A percentile compares a stretch with the other conserved stretches of the same genome.
Conservation (phyloP, 345 rosid genomes). For the Hypericum perforatum region DNA sequence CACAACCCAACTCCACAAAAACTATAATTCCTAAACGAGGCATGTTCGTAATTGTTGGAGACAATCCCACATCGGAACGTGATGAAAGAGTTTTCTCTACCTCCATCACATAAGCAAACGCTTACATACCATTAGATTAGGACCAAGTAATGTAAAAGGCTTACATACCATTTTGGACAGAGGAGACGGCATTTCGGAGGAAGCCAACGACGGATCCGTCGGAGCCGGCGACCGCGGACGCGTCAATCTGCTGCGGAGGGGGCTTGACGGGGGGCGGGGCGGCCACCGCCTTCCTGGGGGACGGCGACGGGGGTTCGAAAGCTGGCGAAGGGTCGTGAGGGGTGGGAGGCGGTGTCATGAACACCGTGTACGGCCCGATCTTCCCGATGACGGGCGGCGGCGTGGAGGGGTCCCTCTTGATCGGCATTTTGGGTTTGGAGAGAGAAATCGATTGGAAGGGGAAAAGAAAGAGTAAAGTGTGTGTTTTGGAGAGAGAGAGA, state of each 20-base stretch:
- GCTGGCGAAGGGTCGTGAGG: slow-evolving; percentile 42
- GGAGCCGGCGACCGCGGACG: slow-evolving; percentile 26
- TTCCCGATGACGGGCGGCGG: slow-evolving; percentile 93
- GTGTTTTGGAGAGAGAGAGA: too few relatives aligned
- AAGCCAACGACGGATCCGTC: slow-evolving; percentile 51
- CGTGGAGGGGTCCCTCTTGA: slow-evolving; percentile 52
- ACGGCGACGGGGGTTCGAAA: slow-evolving; percentile 15
- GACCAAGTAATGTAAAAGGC: not conserved
- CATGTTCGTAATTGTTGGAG: too few relatives aligned
- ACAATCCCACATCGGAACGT: too few relatives aligned
- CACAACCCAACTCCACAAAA: too few relatives aligned
- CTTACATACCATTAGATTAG: too few relatives aligned
- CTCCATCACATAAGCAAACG: too few relatives aligned
- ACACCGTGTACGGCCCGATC: slow-evolving; percentile 98
- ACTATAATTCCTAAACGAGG: too few relatives aligned
- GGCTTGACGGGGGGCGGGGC: slow-evolving; percentile 56
- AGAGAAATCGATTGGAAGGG: slow-evolving; percentile 2
- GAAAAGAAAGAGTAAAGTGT: not conserved
- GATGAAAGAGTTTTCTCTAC: too few relatives aligned
- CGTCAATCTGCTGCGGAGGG: slow-evolving; percentile 51
- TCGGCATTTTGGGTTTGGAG: slow-evolving; percentile 43
- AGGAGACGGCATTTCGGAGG: slow-evolving; percentile 60
- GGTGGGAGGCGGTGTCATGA: slow-evolving; percentile 91
- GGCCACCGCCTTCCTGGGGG: slow-evolving; percentile 18
- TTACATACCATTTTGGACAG: slow-evolving; percentile 78